Conservation (phyloP, 2,329 filamentous ascomycete species). For the Berkeleyomyces rouxiae region DNA sequence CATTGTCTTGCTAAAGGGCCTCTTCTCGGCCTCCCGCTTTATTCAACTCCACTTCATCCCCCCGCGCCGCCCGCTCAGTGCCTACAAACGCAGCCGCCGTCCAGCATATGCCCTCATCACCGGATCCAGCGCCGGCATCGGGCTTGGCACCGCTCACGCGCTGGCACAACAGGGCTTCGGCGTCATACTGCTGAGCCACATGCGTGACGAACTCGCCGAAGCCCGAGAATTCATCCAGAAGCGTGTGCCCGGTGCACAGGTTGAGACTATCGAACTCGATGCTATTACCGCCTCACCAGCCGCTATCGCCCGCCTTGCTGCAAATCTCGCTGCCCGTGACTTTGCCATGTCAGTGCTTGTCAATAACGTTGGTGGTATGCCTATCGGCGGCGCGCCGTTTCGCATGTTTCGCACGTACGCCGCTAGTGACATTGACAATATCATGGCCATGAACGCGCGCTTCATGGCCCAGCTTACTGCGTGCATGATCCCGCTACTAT, state of each 20-base stretch:
- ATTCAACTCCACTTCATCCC: neutral
- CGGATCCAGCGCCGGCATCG: conserved; percentile 22
- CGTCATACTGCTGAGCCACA: conserved; percentile 18
- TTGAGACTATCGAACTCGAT: neutral
- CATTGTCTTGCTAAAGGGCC: neutral
- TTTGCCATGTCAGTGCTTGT: conserved; percentile 20
- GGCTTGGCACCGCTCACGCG: conserved; percentile 21
- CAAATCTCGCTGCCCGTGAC: conserved; percentile 18
- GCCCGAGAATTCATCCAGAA: neutral
- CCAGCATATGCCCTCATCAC: conserved; percentile 21
- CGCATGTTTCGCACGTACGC: conserved; percentile 18
- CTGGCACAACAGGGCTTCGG: conserved; percentile 21
- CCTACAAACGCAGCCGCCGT: conserved; percentile 17
- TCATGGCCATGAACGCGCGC: conserved; percentile 21
- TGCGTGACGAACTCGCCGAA: neutral
- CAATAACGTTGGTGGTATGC: conserved; percentile 21
- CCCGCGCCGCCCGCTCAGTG: neutral
- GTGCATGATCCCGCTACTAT: conserved; percentile 19
- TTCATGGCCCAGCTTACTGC: conserved; percentile 23
- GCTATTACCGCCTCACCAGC: neutral
- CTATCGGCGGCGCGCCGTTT: conserved; percentile 18
- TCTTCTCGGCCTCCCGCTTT: conserved; percentile 10
- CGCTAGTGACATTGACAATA: conserved; percentile 18
- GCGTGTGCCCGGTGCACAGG: neutral
- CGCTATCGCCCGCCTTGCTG: neutral